phyloP scores from a whole-genome alignment of 106 monocot genomes.

The Dendrobium officinale region DNA sequence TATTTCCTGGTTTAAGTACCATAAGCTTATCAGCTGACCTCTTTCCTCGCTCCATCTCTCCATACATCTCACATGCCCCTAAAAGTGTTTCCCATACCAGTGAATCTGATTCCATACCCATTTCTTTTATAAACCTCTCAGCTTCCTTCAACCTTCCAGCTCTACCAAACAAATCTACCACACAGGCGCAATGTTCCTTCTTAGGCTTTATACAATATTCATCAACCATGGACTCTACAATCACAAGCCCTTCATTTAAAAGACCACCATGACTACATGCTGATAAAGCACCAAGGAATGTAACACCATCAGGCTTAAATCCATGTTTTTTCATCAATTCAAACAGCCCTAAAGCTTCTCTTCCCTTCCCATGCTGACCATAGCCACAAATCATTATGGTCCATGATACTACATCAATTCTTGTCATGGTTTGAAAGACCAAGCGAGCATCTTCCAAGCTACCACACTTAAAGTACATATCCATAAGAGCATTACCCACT shows the following conservation, averaged over 20 bases:
- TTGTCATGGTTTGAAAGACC: slow-evolving; percentile 35
- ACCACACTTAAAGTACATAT: slow-evolving; percentile 87
- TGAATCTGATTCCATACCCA: slow-evolving; percentile 36
- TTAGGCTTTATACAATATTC: slow-evolving; percentile 34
- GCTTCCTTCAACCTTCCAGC: slow-evolving; percentile 61
- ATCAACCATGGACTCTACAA: slow-evolving; percentile 47
- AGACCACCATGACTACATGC: slow-evolving; percentile 71
- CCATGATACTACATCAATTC: slow-evolving; percentile 47
- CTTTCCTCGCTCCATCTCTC: slow-evolving; percentile 47
- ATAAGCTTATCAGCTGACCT: slow-evolving; percentile 52
- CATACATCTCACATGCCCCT: slow-evolving; percentile 58
- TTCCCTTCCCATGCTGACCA: slow-evolving; percentile 60
- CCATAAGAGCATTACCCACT: slow-evolving; percentile 62
- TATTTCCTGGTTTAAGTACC: slow-evolving; percentile 33
- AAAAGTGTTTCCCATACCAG: slow-evolving; percentile 71
- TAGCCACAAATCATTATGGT: slow-evolving; percentile 45
- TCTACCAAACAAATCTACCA: slow-evolving; percentile 65
- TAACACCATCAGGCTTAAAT: slow-evolving; percentile 40
- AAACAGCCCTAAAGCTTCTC: slow-evolving; percentile 42
- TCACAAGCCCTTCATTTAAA: slow-evolving; percentile 44
- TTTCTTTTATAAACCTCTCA: slow-evolving; percentile 46
- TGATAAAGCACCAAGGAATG: slow-evolving; percentile 45
- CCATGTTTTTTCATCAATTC: slow-evolving; percentile 26
- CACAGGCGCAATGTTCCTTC: slow-evolving; percentile 58
- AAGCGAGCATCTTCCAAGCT: slow-evolving; percentile 37